Evolutionary conservation across 176 grass and related monocot species (phyloP).

Genomic region (Cocos nucifera): DNA sequence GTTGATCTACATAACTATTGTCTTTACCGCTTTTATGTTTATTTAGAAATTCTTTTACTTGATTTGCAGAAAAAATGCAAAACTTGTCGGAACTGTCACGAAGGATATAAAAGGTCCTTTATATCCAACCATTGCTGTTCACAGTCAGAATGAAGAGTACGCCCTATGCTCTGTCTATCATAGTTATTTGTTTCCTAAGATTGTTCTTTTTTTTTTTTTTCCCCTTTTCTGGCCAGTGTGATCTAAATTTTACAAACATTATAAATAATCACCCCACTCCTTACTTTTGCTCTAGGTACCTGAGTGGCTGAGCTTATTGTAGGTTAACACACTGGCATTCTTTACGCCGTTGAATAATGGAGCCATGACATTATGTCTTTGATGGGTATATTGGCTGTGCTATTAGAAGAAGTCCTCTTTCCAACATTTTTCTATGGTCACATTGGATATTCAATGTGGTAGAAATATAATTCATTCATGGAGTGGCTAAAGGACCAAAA

Average conservation of each 20-base stretch:
- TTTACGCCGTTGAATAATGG: no score
- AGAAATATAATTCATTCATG: no score
- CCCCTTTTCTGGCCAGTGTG: background rate
- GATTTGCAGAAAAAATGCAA: conserved; percentile 77
- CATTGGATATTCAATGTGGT: no score
- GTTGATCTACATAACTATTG: background rate
- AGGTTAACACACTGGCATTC: no score
- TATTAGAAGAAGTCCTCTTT: no score
- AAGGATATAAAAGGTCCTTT: conserved; percentile 73
- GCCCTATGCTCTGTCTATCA: conserved; percentile 18
- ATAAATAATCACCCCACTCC: no score
- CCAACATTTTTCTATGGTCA: no score
- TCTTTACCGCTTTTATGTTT: background rate
- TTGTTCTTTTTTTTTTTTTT: background rate
- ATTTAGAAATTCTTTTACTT: conserved; percentile 5
- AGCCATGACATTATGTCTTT: no score
- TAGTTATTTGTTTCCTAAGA: background rate
- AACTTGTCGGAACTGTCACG: conserved; percentile 47
- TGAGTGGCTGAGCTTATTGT: no score
- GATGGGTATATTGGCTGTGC: no score
- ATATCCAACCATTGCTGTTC: conserved; percentile 89
- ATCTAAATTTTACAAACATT: background rate
- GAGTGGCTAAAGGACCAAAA: no score
- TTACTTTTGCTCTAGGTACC: no score
- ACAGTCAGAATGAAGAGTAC: conserved; percentile 89